Conservation (phyloP, 2,329 filamentous ascomycete species). For the Xylariaceae sp. region DNA sequence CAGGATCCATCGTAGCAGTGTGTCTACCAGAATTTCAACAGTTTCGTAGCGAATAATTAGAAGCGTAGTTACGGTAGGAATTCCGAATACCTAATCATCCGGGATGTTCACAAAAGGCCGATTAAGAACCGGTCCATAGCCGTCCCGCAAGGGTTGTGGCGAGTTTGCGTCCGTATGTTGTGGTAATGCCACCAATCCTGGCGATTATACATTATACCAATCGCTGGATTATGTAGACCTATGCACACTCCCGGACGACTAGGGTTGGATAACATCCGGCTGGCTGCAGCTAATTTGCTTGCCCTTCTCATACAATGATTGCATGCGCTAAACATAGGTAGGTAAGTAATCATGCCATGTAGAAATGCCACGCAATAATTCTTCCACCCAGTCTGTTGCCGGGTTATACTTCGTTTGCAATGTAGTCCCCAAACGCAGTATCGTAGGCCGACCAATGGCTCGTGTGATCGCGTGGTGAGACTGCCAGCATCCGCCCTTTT, state of each 20-base stretch:
- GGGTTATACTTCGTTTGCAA: not conserved
- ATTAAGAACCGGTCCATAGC: too few species aligned
- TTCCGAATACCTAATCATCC: too few species aligned
- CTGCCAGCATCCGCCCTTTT: not conserved
- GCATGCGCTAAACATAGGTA: not conserved
- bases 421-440: not conserved
- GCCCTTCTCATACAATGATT: not conserved
- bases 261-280: not conserved
- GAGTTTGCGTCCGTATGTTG: not conserved
- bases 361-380: not conserved
- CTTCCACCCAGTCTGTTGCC: not conserved
- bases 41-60: too few species aligned
- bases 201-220: not conserved
- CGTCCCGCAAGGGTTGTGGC: not conserved
- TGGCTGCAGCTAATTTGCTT: not conserved
- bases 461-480: not conserved
- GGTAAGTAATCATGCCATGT: not conserved
- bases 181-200: not conserved
- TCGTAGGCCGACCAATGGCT: not conserved
- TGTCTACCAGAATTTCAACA: too few species aligned
- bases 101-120: not conserved
- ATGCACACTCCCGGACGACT: not conserved
- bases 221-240: not conserved
- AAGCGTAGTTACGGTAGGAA: too few species aligned
- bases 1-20: too few species aligned